phyloP scores from a whole-genome alignment of 306 rosid genomes.

The Castanea mollissima region DNA sequence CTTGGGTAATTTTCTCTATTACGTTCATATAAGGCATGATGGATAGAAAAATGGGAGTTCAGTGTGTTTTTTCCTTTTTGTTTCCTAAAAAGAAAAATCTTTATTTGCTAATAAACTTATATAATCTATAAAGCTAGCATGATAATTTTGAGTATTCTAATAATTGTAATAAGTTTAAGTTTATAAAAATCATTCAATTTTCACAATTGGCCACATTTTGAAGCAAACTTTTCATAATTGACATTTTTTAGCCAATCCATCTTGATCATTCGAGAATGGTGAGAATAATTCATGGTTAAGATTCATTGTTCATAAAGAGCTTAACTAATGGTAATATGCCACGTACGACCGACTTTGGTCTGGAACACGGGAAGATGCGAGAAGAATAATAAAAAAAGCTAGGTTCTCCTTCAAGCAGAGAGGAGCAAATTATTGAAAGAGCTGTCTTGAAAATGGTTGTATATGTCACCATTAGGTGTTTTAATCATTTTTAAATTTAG shows the following conservation, averaged over 20 bases:
- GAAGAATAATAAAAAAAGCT: slow-evolving; percentile 22
- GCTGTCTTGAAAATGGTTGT: slow-evolving; percentile 19
- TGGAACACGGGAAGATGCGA: slow-evolving; percentile 12
- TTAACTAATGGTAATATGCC: slow-evolving; percentile 32
- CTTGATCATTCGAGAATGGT: slow-evolving; percentile 37
- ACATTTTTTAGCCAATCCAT: slow-evolving; percentile 20
- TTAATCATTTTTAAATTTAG: not conserved
- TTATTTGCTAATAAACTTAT: no score
- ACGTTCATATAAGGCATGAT: no score
- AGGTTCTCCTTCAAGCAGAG: slow-evolving; percentile 1
- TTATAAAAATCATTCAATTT: no score
- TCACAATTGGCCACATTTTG: no score
- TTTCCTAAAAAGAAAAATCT: no score
- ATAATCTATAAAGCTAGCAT: no score
- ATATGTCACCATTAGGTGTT: slow-evolving; percentile 20
- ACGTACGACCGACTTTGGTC: slow-evolving; percentile 37
- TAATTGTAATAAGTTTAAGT: no score
- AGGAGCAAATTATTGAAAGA: slow-evolving; percentile 27
- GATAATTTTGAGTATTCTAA: no score
- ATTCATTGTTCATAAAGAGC: slow-evolving; percentile 23
- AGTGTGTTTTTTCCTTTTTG: no score
- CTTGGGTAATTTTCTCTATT: no score
- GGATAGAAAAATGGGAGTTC: no score
- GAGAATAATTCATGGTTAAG: slow-evolving; percentile 24
- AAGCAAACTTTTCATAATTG: no score